Percentiles rank a stretch among this genome's conserved stretches.
phyloP scores from a whole-genome alignment of 1,284 basidiomycete species.

The Cryptococcus sp. region DNA sequence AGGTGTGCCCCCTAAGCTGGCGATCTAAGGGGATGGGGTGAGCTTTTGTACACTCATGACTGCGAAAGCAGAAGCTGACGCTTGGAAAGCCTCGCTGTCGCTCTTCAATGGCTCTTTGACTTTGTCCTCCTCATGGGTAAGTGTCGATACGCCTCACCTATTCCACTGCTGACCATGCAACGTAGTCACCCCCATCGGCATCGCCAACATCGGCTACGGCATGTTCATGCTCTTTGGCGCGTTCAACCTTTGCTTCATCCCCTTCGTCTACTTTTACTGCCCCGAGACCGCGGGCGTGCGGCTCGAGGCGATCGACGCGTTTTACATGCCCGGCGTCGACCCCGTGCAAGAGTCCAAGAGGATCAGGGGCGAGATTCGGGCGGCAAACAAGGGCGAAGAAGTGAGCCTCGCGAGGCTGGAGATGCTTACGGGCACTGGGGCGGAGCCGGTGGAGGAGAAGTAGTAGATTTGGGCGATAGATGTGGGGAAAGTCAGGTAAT shows the following conservation, averaged over 20 bases:
- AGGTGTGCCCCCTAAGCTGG: constrained; percentile 21
- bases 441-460: background rate
- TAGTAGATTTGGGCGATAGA: no score
- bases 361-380: constrained; percentile 3
- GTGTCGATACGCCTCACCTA: background rate
- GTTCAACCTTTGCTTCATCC: constrained; percentile 55
- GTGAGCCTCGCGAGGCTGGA: background rate
- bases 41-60: background rate
- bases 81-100: constrained; percentile 13
- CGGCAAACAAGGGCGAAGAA: background rate
- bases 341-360: constrained; percentile 18
- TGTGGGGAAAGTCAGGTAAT: background rate
- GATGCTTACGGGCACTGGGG: background rate
- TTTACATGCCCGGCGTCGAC: constrained; percentile 17
- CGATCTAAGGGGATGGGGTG: constrained; percentile 21
- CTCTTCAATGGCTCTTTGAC: constrained; percentile 19
- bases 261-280: constrained; percentile 50
- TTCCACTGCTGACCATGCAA: background rate
- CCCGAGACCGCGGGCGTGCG: constrained; percentile 24
- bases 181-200: constrained; percentile 53
- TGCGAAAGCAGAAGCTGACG: background rate
- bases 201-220: constrained; percentile 55
- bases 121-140: constrained; percentile 53
- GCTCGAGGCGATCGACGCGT: constrained; percentile 20
- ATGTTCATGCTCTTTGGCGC: constrained; percentile 56